phyloP scores from a whole-genome alignment of 768 basidiomycete species.

The Neoboletus magnificus region DNA sequence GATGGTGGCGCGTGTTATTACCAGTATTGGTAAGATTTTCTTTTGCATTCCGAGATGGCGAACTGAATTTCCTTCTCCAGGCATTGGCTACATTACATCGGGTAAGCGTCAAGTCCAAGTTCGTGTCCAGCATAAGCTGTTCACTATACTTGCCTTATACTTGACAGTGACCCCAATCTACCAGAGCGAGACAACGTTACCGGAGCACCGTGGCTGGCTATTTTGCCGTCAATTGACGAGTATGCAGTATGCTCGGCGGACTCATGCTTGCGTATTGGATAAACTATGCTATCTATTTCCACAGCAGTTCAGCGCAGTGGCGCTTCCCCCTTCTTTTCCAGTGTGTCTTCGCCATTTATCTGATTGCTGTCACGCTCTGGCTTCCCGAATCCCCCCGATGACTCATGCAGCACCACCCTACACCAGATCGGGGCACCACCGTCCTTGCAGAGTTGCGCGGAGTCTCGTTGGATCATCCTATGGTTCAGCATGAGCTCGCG shows the following conservation, averaged over 20 bases:
- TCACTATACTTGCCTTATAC: neutral
- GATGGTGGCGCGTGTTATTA: conserved; percentile 11
- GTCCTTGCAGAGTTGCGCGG: neutral
- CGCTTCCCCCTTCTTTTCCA: conserved; percentile 2
- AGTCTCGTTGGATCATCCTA: neutral
- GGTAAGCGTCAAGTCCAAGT: neutral
- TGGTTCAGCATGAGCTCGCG: neutral
- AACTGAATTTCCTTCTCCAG: neutral
- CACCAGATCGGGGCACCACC: neutral
- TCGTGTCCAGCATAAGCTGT: neutral
- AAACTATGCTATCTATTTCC: conserved; percentile 14
- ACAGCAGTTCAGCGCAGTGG: conserved; percentile 9
- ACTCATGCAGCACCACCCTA: neutral
- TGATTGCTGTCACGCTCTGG: neutral
- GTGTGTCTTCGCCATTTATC: neutral
- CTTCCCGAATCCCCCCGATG: neutral
- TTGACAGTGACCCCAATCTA: conserved; percentile 13
- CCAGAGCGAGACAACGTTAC: conserved; percentile 11
- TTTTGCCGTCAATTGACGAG: conserved; percentile 13
- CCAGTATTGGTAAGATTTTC: conserved; percentile 2
- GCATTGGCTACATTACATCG: conserved; percentile 14
- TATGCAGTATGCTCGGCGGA: conserved; percentile 14
- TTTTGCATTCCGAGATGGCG: neutral
- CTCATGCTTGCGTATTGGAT: conserved; percentile 14
- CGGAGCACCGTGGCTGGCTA: conserved; percentile 13